Base-by-base conservation (phyloP, 2,329 filamentous ascomycete genomes). In the Claviceps paspali region DNA sequence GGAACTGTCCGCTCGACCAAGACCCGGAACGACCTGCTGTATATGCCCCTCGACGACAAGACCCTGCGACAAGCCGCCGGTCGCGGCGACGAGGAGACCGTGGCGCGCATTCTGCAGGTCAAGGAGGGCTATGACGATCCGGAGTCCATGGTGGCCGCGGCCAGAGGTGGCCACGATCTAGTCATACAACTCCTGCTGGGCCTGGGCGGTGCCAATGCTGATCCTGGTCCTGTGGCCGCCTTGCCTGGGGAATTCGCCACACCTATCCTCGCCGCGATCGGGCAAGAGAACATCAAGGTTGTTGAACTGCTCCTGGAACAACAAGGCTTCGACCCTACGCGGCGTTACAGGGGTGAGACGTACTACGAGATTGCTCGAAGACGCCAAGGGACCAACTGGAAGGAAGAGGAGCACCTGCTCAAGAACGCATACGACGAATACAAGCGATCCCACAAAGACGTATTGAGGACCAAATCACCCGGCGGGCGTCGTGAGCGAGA, bases 201-300 rank as follows among this genome's bases (percentile, higher is more conserved):
- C 7, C 63, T 85, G 45, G 80, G 79, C 3, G 65, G 69, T 34
- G 70, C 71, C 10, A 72, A 74, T 37, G 67, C 72, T 0, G 83
- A 91, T 48, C 85, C 85, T 23, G 65, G 70, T 6, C 73, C 82
- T 10, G 58, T 86, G 33, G 50, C 64, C 7, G 67, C 69, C 22
- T 64, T 73, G 41, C 65, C 68, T 21, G 60, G 69, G 29, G 86
- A 91, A 40, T 79, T 82, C 50, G 81, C 87, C 36, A 96, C 88
- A 1, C 91, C 91, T 1, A 92, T 98, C 67, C 71, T 95, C 27
- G 86, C 87, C 41, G 87, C 91, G 2, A 95, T 98, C 45, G 88
- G 91, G 12, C 81, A 88, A 47, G 75, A 78, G 44, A 91, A 94
- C 49, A 70, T 91, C 35, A 82, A 84, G 46, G 84, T 95, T 40